Evolutionary conservation across 164 flowering plant genomes (phyloP).

Genomic region (Cinnamomum micranthum): DNA sequence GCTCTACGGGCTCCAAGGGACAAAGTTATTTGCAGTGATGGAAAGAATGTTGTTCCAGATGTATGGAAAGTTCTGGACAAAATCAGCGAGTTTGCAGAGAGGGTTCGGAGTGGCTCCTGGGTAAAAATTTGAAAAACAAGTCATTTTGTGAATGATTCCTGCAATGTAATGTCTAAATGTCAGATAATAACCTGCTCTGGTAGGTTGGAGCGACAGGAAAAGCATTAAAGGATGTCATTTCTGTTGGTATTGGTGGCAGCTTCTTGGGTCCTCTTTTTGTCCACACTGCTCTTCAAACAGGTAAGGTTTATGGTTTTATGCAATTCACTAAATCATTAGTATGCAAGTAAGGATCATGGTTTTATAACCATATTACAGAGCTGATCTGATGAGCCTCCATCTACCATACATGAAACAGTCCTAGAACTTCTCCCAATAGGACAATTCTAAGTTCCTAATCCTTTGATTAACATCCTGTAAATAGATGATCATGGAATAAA

Average conservation of each 20-base stretch:
- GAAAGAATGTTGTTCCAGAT: conserved; percentile 89
- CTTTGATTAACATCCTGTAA: neutral
- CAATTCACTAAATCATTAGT: neutral
- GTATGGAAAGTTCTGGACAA: conserved; percentile 96
- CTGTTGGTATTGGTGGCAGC: conserved; percentile 95
- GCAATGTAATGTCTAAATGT: conserved; percentile 1
- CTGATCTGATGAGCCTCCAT: neutral
- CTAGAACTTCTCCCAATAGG: neutral
- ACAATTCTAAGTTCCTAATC: neutral
- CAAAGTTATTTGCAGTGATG: conserved; percentile 66
- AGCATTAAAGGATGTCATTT: conserved; percentile 67
- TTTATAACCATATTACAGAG: neutral
- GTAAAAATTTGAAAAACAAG: conserved; percentile 30
- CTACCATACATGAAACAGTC: neutral
- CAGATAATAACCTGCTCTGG: conserved; percentile 5
- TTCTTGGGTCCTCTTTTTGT: conserved; percentile 95
- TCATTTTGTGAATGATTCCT: conserved; percentile 6
- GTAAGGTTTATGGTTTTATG: conserved; percentile 9
- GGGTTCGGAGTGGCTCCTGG: conserved; percentile 88
- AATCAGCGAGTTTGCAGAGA: conserved; percentile 77
- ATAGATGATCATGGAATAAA: neutral
- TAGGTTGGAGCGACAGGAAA: conserved; percentile 97
- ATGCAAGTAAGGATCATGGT: neutral
- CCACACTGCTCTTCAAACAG: conserved; percentile 97
- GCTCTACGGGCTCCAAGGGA: conserved; percentile 93